phyloP scores from a whole-genome alignment of 2,329 filamentous ascomycete genomes.

The Aureobasidium sp. region DNA sequence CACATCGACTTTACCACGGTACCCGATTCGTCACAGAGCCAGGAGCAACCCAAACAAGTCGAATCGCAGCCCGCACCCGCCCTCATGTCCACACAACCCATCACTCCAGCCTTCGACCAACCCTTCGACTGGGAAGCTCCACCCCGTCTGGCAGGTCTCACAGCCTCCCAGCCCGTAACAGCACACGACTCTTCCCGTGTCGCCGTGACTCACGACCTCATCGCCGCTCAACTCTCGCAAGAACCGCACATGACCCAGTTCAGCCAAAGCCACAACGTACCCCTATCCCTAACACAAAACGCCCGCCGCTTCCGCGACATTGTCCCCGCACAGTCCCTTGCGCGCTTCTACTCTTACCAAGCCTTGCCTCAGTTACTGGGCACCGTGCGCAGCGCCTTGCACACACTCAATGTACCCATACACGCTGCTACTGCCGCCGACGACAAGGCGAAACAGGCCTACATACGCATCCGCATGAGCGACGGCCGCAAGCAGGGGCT shows the following conservation, averaged over 20 bases:
- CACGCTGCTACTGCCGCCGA: conserved; percentile 44
- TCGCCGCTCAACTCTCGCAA: conserved; percentile 62
- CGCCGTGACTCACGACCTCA: conserved; percentile 29
- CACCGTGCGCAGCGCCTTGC: conserved; percentile 70
- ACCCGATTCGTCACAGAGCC: conserved; percentile 37
- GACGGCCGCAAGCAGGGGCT: conserved; percentile 65
- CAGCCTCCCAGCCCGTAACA: conserved; percentile 42
- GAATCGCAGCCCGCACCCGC: conserved; percentile 35
- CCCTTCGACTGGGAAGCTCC: conserved; percentile 86
- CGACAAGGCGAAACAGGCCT: conserved; percentile 38
- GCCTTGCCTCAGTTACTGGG: conserved; percentile 67
- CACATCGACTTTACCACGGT: conserved; percentile 76
- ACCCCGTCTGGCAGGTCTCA: conserved; percentile 42
- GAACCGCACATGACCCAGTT: conserved; percentile 84
- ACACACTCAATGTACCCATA: conserved; percentile 74
- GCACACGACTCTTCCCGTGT: conserved; percentile 29
- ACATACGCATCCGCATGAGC: conserved; percentile 64
- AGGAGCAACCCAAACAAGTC: conserved; percentile 19
- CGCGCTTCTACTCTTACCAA: conserved; percentile 84
- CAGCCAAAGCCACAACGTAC: conserved; percentile 66
- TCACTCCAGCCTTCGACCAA: conserved; percentile 60
- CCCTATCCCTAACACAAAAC: conserved; percentile 78
- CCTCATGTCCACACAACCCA: conserved; percentile 78
- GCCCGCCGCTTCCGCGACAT: conserved; percentile 87
- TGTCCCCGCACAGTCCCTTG: conserved; percentile 75